phyloP scores from a whole-genome alignment of 2,329 filamentous ascomycete genomes.

The Aspergillus fijiensis region DNA sequence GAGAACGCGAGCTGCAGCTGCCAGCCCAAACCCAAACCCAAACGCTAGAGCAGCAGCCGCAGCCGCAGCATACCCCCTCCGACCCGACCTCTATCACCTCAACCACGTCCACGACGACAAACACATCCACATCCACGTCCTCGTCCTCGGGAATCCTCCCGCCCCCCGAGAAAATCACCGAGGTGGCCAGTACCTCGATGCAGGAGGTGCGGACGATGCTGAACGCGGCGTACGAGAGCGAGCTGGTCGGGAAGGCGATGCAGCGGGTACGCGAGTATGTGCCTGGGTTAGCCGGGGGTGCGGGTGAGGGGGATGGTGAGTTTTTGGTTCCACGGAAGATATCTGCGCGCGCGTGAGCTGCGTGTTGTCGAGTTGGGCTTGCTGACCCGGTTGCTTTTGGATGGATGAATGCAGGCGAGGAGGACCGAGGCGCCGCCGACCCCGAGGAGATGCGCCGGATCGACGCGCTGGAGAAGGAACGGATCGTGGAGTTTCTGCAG shows the following conservation, averaged over 20 bases:
- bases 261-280: slow-evolving; percentile 9
- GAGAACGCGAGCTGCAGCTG: not conserved
- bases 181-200: slow-evolving; percentile 14
- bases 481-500: slow-evolving; percentile 33
- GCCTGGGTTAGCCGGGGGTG: slow-evolving; percentile 7
- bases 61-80: not conserved
- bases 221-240: slow-evolving; percentile 7
- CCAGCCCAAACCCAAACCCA: no score
- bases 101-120: not conserved
- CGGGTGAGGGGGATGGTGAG: not conserved
- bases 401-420: not conserved
- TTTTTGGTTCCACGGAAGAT: not conserved
- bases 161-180: slow-evolving; percentile 1
- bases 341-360: not conserved
- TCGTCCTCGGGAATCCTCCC: not conserved
- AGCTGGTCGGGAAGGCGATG: slow-evolving; percentile 11
- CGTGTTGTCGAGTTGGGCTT: not conserved
- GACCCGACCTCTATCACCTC: no score
- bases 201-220: slow-evolving; percentile 14
- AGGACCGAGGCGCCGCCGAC: not conserved
- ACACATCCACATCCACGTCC: not conserved
- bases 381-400: not conserved
- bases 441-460: slow-evolving; percentile 25
- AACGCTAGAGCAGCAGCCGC: not conserved
- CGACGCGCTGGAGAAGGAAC: slow-evolving; percentile 31